phyloP scores from a whole-genome alignment of 805 yeast genomes.

The Kurtzmaniella cleridarum region DNA sequence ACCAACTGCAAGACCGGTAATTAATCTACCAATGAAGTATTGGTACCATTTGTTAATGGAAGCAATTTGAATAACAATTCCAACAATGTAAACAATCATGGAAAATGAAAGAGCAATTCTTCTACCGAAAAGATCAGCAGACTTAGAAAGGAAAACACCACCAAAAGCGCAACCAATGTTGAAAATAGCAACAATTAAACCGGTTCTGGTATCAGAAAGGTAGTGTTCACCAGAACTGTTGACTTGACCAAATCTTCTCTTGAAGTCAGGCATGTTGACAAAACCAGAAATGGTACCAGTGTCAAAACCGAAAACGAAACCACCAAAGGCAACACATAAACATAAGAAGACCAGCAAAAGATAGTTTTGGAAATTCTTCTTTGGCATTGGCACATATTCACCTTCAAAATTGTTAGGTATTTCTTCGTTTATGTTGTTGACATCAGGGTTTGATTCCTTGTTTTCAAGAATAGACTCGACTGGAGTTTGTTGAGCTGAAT shows the following conservation, averaged over 20 bases:
- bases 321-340: slow-evolving; percentile 66
- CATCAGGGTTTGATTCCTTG: slow-evolving; percentile 10
- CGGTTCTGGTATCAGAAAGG: slow-evolving; percentile 44
- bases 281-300: slow-evolving; percentile 76
- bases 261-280: slow-evolving; percentile 57
- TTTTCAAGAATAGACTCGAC: slow-evolving; percentile 21
- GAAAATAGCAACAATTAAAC: slow-evolving; percentile 52
- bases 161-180: slow-evolving; percentile 73
- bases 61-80: slow-evolving; percentile 56
- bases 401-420: neutral
- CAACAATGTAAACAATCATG: slow-evolving; percentile 54
- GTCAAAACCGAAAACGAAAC: slow-evolving; percentile 74
- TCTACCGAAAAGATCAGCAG: slow-evolving; percentile 59
- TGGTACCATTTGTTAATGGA: slow-evolving; percentile 56
- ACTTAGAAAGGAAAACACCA: slow-evolving; percentile 52
- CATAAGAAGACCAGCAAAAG: slow-evolving; percentile 37
- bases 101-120: slow-evolving; percentile 49
- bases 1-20: slow-evolving; percentile 72
- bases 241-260: slow-evolving; percentile 45
- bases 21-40: slow-evolving; percentile 55
- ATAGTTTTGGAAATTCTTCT: slow-evolving; percentile 29
- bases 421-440: slow-evolving; percentile 1
- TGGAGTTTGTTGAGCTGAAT: slow-evolving; percentile 30
- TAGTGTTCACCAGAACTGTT: slow-evolving; percentile 34
- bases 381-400: slow-evolving; percentile 14